phyloP scores from a whole-genome alignment of 2,329 filamentous ascomycete genomes.

The Claviceps cyperi region DNA sequence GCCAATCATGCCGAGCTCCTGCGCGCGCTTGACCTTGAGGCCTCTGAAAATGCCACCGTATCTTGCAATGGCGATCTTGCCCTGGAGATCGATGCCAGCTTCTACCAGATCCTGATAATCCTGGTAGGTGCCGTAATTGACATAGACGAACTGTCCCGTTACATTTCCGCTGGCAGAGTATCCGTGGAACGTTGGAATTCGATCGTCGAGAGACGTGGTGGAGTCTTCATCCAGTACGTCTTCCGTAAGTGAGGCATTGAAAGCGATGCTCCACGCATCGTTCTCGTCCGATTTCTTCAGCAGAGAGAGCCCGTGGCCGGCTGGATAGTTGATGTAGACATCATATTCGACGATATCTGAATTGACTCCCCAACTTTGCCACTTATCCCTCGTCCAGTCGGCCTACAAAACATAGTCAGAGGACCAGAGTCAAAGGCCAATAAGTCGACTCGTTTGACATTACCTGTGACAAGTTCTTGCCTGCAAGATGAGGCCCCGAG shows the following conservation, averaged over 20 bases:
- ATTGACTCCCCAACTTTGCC: conserved; percentile 56
- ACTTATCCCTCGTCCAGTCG: conserved; percentile 59
- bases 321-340: conserved; percentile 64
- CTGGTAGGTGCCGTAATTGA: conserved; percentile 76
- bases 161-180: conserved; percentile 90
- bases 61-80: conserved; percentile 75
- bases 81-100: conserved; percentile 60
- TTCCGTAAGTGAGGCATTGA: conserved; percentile 69
- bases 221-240: conserved; percentile 73
- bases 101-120: conserved; percentile 73
- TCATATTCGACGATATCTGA: conserved; percentile 56
- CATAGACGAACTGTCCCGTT: conserved; percentile 73
- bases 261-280: conserved; percentile 46
- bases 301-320: conserved; percentile 54
- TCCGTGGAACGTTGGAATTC: conserved; percentile 84
- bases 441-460: background rate
- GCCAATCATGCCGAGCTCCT: conserved; percentile 83
- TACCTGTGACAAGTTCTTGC: conserved; percentile 61
- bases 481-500: conserved; percentile 58
- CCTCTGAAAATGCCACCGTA: conserved; percentile 83
- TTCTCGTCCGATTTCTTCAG: conserved; percentile 30
- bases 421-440: background rate
- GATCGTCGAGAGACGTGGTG: conserved; percentile 55
- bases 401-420: conserved; percentile 28
- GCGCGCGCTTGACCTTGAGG: conserved; percentile 81